Evolutionary conservation across 164 flowering plant genomes (phyloP).

Genomic region (Piper longum): DNA sequence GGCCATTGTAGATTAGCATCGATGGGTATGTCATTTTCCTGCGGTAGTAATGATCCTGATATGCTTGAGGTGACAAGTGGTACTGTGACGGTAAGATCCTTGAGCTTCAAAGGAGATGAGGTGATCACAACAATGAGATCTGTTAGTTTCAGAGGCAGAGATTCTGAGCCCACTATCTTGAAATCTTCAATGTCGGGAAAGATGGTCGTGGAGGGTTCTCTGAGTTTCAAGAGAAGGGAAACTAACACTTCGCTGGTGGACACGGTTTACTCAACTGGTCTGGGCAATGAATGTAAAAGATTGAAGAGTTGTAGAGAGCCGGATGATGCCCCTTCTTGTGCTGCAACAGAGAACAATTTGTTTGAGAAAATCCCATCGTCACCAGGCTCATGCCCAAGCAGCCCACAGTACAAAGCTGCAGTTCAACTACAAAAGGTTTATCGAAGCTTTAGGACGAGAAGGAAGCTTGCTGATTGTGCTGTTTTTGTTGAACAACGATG

Average conservation of each 20-base stretch:
- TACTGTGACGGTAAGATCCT: constrained; percentile 40
- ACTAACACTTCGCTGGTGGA: constrained; percentile 12
- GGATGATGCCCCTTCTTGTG: constrained; percentile 6
- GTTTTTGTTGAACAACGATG: constrained; percentile 80
- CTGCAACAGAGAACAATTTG: constrained; percentile 8
- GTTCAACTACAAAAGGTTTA: constrained; percentile 85
- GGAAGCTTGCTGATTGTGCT: constrained; percentile 93
- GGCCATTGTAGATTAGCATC: not conserved
- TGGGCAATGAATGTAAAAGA: constrained; percentile 1
- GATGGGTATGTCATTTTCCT: constrained; percentile 55
- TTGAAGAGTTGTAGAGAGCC: constrained; percentile 7
- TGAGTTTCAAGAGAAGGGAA: constrained; percentile 34
- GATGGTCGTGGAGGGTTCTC: constrained; percentile 29
- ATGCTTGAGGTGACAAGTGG: constrained; percentile 33
- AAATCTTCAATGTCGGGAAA: constrained; percentile 16
- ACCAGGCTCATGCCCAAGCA: constrained; percentile 15
- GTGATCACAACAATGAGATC: constrained; percentile 32
- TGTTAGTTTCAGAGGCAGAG: constrained; percentile 35
- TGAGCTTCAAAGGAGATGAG: constrained; percentile 35
- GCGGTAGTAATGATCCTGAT: constrained; percentile 32
- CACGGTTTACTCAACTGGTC: constrained; percentile 22
- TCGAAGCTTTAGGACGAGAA: constrained; percentile 79
- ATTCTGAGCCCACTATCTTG: constrained; percentile 33
- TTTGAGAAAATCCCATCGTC: constrained; percentile 7
- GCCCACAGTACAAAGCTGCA: constrained; percentile 69